Evolutionary conservation across 352 stramenopile species (phyloP).

Genomic region (Phytopythium helicoides): DNA sequence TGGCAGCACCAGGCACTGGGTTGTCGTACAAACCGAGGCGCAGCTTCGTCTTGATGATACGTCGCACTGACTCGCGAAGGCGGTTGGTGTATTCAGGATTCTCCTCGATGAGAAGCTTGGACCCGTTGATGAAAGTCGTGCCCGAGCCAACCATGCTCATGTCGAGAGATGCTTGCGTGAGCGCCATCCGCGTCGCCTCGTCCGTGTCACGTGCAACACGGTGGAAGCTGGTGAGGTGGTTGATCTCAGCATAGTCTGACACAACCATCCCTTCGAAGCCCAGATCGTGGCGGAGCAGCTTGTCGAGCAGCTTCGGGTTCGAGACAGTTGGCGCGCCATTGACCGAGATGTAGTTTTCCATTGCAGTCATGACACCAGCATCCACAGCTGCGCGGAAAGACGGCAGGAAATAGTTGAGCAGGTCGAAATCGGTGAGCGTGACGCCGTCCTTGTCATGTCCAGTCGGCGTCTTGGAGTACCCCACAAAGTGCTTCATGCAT

Average conservation of each 20-base stretch:
- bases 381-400: conserved; percentile 74
- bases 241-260: conserved; percentile 90
- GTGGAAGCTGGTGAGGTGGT: conserved; percentile 66
- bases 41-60: conserved; percentile 68
- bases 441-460: conserved; percentile 82
- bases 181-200: conserved; percentile 54
- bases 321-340: conserved; percentile 87
- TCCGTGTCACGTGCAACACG: conserved; percentile 31
- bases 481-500: conserved; percentile 88
- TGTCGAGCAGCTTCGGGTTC: conserved; percentile 64
- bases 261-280: conserved; percentile 82
- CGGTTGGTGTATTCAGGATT: conserved; percentile 28
- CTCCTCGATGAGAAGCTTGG: conserved; percentile 31
- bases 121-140: conserved; percentile 42
- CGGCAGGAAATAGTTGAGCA: conserved; percentile 79
- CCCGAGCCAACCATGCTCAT: conserved; percentile 85
- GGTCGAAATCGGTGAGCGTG: conserved; percentile 55
- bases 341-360: conserved; percentile 92
- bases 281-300: conserved; percentile 76
- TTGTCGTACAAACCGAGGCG: conserved; percentile 64
- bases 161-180: conserved; percentile 80
- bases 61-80: conserved; percentile 45
- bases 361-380: conserved; percentile 79
- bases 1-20: conserved; percentile 40
- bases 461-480: conserved; percentile 67